These are phyloP conservation scores for Eugenia klotzschiana DNA, from an alignment of 441 rosid species.

Conservation along the genomic window DNA sequence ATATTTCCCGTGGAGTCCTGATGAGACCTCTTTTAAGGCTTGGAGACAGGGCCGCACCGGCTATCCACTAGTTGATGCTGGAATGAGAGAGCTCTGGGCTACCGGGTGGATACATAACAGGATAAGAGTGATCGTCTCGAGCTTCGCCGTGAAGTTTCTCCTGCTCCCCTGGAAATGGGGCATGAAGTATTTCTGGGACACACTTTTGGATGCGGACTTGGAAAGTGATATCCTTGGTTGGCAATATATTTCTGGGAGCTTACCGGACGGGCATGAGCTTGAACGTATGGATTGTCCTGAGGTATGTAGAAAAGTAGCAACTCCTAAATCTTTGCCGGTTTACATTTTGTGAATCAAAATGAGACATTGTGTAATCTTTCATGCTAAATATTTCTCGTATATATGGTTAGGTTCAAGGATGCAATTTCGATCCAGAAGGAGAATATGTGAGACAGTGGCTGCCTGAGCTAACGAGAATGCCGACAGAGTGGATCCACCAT, in stretches of 20 bases:
- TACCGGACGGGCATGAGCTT: slow-evolving; percentile 86
- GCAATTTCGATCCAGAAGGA: slow-evolving; percentile 66
- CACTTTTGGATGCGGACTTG: slow-evolving; percentile 79
- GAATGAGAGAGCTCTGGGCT: slow-evolving; percentile 98
- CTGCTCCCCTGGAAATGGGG: slow-evolving; percentile 97
- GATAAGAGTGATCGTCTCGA: slow-evolving; percentile 72
- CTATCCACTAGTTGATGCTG: slow-evolving; percentile 90
- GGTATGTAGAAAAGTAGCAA: slow-evolving; percentile 16
- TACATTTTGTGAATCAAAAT: neutral
- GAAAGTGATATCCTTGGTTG: slow-evolving; percentile 82
- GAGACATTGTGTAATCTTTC: neutral
- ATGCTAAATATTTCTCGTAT: neutral
- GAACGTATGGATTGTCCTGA: slow-evolving; percentile 75
- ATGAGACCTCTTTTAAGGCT: slow-evolving; percentile 48
- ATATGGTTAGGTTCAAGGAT: slow-evolving; percentile 58
- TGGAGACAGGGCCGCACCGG: slow-evolving; percentile 95
- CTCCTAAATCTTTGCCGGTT: neutral
- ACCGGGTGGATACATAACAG: slow-evolving; percentile 87
- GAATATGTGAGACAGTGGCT: slow-evolving; percentile 83
- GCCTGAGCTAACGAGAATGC: slow-evolving; percentile 81
- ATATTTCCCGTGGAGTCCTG: slow-evolving; percentile 67
- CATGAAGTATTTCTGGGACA: slow-evolving; percentile 92
- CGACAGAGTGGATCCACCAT: slow-evolving; percentile 86
- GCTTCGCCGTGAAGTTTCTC: slow-evolving; percentile 76
- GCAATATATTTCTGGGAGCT: slow-evolving; percentile 90